Percentiles rank a stretch among this genome's conserved stretches.
Evolutionary conservation across 768 basidiomycete species (phyloP).

Genomic region (Harrya chromipes): DNA sequence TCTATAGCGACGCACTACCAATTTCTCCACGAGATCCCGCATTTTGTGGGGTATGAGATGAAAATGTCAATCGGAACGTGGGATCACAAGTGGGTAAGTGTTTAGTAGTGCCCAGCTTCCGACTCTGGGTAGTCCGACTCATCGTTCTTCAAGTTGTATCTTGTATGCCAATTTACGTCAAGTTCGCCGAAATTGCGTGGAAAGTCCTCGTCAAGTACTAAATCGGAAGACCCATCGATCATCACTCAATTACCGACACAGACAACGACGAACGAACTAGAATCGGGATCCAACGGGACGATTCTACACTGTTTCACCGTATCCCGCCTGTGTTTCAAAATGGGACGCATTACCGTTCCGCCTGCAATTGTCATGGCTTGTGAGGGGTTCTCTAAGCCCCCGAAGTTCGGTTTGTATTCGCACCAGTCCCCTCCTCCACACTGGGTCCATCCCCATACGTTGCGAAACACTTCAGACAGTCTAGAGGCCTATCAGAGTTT

Average conservation of each 20-base stretch:
- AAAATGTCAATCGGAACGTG: constrained; percentile 14
- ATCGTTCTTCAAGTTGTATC: constrained; percentile 10
- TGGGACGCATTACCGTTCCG: constrained; percentile 68
- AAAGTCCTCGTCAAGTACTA: background rate
- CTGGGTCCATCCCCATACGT: constrained; percentile 6
- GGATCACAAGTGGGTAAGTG: constrained; percentile 18
- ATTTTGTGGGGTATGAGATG: constrained; percentile 13
- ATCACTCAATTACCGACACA: background rate
- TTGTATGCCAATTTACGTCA: constrained; percentile 14
- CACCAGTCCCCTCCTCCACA: constrained; percentile 10
- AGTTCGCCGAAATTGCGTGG: background rate
- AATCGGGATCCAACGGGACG: constrained; percentile 38
- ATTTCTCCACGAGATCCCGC: constrained; percentile 18
- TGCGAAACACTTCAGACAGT: constrained; percentile 11
- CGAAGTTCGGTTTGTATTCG: constrained; percentile 10
- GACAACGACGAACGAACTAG: background rate
- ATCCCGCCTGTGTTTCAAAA: constrained; percentile 64
- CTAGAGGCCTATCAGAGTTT: constrained; percentile 41
- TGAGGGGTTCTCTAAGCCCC: constrained; percentile 46
- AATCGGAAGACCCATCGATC: background rate
- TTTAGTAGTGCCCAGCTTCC: background rate
- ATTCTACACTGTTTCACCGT: constrained; percentile 56
- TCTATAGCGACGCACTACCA: constrained; percentile 11
- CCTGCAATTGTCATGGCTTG: constrained; percentile 56
- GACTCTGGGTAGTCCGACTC: background rate